Percentiles rank a stretch among this genome's conserved stretches.
These are phyloP conservation scores for Diaporthe citrichinensis DNA, from an alignment of 2,329 filamentous ascomycete species.

Conservation along the genomic window DNA sequence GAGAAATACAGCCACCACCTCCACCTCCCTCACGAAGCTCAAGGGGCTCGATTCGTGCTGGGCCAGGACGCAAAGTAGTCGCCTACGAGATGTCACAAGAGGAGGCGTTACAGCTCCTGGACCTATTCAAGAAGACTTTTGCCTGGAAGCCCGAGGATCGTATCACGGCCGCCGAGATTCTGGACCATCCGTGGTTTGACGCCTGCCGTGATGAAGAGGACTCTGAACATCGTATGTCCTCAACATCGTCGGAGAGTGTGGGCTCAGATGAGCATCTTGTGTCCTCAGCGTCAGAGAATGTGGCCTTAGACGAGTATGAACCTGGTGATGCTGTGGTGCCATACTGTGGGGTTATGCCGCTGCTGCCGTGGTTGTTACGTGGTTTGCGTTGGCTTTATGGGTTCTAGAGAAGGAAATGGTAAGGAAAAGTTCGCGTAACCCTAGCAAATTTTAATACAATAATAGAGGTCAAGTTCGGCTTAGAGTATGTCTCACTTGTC, in stretches of 20 bases:
- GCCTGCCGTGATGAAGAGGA: background rate
- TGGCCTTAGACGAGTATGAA: background rate
- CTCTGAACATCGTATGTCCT: background rate
- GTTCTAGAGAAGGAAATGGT: background rate
- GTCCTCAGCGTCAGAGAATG: background rate
- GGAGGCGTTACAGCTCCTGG: background rate
- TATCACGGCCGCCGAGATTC: background rate
- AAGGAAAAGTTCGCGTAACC: background rate
- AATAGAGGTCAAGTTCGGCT: background rate
- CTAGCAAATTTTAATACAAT: background rate
- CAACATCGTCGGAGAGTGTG: background rate
- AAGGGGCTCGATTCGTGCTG: background rate
- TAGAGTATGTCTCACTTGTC: no score
- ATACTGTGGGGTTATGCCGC: background rate
- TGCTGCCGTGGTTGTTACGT: background rate
- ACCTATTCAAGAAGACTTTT: slow-evolving; percentile 4
- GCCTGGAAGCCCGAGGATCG: slow-evolving; percentile 11
- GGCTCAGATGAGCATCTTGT: background rate
- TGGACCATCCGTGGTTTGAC: background rate
- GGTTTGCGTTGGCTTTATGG: background rate
- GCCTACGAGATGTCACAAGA: background rate
- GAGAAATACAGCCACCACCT: background rate
- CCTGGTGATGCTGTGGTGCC: background rate
- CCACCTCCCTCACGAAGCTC: background rate
- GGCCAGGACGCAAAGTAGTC: background rate